Conservation (phyloP, 1,284 basidiomycete genomes). For the Cronartium quercuum region DNA sequence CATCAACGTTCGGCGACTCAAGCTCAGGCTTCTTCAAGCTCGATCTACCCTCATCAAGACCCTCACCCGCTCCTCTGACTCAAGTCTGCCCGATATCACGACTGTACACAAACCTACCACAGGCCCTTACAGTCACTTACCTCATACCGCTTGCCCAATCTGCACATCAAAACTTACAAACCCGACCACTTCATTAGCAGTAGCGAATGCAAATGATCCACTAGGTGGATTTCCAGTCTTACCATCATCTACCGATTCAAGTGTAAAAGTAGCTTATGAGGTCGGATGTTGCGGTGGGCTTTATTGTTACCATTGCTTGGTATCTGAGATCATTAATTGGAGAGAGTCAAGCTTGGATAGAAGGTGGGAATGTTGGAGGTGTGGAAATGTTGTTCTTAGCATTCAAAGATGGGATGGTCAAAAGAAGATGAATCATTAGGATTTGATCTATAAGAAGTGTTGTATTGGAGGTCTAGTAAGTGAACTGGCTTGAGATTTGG, state of each 20-base stretch:
- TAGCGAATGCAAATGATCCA: constrained; percentile 23
- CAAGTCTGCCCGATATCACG: neutral
- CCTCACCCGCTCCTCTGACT: constrained; percentile 36
- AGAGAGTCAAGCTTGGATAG: constrained; percentile 44
- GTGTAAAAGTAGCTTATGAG: constrained; percentile 44
- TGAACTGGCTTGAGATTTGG: no score
- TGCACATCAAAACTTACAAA: constrained; percentile 44
- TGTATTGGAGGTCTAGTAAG: no score
- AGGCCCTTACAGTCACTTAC: constrained; percentile 42
- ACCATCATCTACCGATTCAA: constrained; percentile 35
- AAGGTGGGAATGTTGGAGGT: constrained; percentile 48
- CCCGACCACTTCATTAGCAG: constrained; percentile 16
- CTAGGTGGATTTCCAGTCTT: constrained; percentile 6
- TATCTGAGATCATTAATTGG: constrained; percentile 45
- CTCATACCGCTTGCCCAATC: constrained; percentile 51
- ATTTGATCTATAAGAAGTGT: no score
- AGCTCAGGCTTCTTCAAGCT: constrained; percentile 57
- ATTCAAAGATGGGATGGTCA: constrained; percentile 21
- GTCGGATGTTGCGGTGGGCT: constrained; percentile 45
- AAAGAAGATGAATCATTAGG: neutral
- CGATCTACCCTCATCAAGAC: constrained; percentile 49
- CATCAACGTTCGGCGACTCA: constrained; percentile 59
- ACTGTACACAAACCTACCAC: neutral
- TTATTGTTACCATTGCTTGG: constrained; percentile 49
- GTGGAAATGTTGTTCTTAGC: constrained; percentile 41